Conservation (phyloP, 371 early-diverging fungal species). For the Capillidium heterosporum region DNA sequence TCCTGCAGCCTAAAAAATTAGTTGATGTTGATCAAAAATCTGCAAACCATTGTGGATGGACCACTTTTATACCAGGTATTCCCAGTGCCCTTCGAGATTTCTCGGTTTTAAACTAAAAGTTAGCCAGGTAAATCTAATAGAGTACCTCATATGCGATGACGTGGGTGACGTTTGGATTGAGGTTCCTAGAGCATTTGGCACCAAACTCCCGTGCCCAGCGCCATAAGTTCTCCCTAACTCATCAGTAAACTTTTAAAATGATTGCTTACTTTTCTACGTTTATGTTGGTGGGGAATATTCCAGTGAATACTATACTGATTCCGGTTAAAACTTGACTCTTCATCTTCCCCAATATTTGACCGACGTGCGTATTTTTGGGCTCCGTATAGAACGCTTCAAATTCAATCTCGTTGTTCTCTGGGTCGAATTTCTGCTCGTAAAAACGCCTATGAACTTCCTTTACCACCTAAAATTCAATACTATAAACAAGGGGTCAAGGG, state of each 20-base stretch:
- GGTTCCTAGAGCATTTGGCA: slow-evolving; percentile 32
- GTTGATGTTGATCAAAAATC: too few relatives aligned
- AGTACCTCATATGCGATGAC: slow-evolving; percentile 52
- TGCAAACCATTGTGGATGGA: background rate
- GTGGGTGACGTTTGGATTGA: slow-evolving; percentile 47
- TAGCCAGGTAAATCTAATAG: background rate
- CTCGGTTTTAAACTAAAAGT: background rate
- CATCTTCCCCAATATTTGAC: slow-evolving; percentile 19
- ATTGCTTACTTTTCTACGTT: slow-evolving; percentile 12
- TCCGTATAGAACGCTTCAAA: background rate
- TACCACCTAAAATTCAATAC: slow-evolving; percentile 17
- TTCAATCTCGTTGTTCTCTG: background rate
- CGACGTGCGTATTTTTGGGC: background rate
- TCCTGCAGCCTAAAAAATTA: background rate
- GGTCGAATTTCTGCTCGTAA: slow-evolving; percentile 19
- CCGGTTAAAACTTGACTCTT: slow-evolving; percentile 25
- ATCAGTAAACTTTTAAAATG: slow-evolving; percentile 18
- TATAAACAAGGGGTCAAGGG: background rate
- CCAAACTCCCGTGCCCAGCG: slow-evolving; percentile 47
- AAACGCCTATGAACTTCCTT: slow-evolving; percentile 27
- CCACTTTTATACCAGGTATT: background rate
- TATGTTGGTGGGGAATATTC: slow-evolving; percentile 29
- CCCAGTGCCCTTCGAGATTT: background rate
- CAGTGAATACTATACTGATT: slow-evolving; percentile 27
- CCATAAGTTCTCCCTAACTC: slow-evolving; percentile 42